A percentile compares a stretch with the other conserved stretches of the same genome.
These are phyloP conservation scores for Batrachochytrium dendrobatidis DNA, from an alignment of 371 early-diverging fungal genomes.

Conservation along the genomic window DNA sequence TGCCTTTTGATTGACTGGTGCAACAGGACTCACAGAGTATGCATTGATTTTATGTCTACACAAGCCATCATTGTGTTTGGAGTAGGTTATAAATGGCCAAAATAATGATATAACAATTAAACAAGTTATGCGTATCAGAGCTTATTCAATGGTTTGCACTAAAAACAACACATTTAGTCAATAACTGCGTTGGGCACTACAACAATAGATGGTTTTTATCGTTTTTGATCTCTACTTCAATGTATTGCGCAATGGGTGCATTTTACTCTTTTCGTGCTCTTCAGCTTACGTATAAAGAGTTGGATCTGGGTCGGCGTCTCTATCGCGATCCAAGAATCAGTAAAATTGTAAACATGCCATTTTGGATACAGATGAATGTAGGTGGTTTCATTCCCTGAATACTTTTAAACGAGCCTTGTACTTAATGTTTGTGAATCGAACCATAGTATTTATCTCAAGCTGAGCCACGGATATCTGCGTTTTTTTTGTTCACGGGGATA, in stretches of 20 bases:
- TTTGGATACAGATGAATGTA: neutral
- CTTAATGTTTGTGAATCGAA: neutral
- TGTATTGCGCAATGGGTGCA: neutral
- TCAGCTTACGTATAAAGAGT: neutral
- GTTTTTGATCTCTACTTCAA: neutral
- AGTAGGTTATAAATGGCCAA: neutral
- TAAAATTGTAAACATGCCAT: neutral
- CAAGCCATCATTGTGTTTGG: conserved; percentile 1
- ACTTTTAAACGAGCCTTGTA: conserved; percentile 1
- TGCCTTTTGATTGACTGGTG: neutral
- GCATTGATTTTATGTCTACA: neutral
- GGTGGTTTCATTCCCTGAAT: neutral
- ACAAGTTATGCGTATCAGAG: too few relatives aligned
- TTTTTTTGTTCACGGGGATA: neutral
- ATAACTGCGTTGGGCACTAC: conserved; percentile 1
- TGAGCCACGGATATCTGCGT: neutral
- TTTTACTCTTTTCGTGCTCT: neutral
- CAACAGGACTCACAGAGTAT: too few relatives aligned
- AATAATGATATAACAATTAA: neutral
- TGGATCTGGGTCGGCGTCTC: neutral
- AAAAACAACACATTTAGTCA: neutral
- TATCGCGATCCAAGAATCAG: neutral
- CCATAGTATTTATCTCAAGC: neutral
- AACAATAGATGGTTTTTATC: neutral
- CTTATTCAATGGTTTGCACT: too few relatives aligned